These are phyloP conservation scores for Curvularia sp. DNA, from an alignment of 2,329 filamentous ascomycete species.

Conservation along the genomic window DNA sequence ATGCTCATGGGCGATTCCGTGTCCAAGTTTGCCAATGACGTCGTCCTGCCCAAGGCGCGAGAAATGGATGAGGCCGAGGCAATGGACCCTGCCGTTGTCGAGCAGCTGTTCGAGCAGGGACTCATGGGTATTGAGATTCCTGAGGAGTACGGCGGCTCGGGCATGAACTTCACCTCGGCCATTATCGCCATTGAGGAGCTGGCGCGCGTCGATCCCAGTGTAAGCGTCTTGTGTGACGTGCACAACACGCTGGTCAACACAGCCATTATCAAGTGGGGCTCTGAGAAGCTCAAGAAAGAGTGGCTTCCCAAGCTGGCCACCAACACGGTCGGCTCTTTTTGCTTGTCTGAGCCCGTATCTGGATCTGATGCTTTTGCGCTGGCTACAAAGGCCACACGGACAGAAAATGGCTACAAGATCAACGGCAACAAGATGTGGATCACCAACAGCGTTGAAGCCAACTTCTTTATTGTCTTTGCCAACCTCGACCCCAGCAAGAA, in stretches of 20 bases:
- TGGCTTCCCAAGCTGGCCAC: constrained; percentile 92
- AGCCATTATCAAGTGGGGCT: constrained; percentile 84
- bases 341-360: constrained; percentile 88
- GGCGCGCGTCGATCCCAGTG: constrained; percentile 89
- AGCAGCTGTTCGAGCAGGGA: constrained; percentile 95
- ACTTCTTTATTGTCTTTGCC: constrained; percentile 97
- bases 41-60: constrained; percentile 87
- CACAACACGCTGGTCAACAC: constrained; percentile 99
- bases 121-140: constrained; percentile 98
- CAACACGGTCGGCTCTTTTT: constrained; percentile 87
- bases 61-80: constrained; percentile 97
- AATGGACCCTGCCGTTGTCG: constrained; percentile 88
- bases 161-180: constrained; percentile 98
- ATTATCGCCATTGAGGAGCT: constrained; percentile 98
- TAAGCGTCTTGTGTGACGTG: constrained; percentile 93
- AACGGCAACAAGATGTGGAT: constrained; percentile 99
- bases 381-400: constrained; percentile 87
- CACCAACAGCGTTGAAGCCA: constrained; percentile 93
- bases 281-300: constrained; percentile 76
- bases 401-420: constrained; percentile 82
- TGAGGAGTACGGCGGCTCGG: constrained; percentile 93
- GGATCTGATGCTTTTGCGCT: constrained; percentile 96
- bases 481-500: constrained; percentile 91
- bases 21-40: constrained; percentile 86
- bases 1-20: constrained; percentile 87